These are phyloP conservation scores for Fusarium sp. DNA, from an alignment of 2,329 filamentous ascomycete species.

Conservation along the genomic window DNA sequence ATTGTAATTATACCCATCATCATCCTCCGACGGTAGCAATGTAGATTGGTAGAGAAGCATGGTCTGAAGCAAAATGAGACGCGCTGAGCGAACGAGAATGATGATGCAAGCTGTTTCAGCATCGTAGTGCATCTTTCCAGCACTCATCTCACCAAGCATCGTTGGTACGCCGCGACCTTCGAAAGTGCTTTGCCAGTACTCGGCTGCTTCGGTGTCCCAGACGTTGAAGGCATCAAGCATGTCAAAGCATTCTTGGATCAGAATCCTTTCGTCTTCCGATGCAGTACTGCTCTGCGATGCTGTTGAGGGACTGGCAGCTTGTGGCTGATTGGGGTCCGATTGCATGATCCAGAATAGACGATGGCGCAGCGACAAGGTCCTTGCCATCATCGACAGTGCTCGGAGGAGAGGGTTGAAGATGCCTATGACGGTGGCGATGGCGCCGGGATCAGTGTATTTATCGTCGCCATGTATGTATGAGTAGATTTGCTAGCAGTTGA, in stretches of 20 bases:
- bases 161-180: slow-evolving; percentile 47
- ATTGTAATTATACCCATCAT: slow-evolving; percentile 13
- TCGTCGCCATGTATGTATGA: slow-evolving; percentile 50
- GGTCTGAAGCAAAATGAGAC: slow-evolving; percentile 48
- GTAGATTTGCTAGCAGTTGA: slow-evolving; percentile 47
- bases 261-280: slow-evolving; percentile 6
- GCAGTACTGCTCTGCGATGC: background rate
- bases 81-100: slow-evolving; percentile 49
- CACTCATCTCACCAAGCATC: slow-evolving; percentile 43
- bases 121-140: slow-evolving; percentile 43
- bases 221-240: slow-evolving; percentile 47
- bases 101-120: slow-evolving; percentile 51
- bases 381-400: slow-evolving; percentile 50
- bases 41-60: slow-evolving; percentile 46
- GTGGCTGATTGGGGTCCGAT: background rate
- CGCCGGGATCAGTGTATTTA: slow-evolving; percentile 49
- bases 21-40: slow-evolving; percentile 14
- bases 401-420: slow-evolving; percentile 49
- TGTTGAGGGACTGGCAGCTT: background rate
- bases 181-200: slow-evolving; percentile 50
- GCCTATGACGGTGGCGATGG: slow-evolving; percentile 46
- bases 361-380: slow-evolving; percentile 38
- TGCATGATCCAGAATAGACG: slow-evolving; percentile 21
- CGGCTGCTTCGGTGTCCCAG: slow-evolving; percentile 50
- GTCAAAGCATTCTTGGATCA: slow-evolving; percentile 45